Percentiles rank a stretch among this genome's conserved stretches.
Evolutionary conservation across 441 rosid species (phyloP).

Genomic region (Euphorbia corollata): DNA sequence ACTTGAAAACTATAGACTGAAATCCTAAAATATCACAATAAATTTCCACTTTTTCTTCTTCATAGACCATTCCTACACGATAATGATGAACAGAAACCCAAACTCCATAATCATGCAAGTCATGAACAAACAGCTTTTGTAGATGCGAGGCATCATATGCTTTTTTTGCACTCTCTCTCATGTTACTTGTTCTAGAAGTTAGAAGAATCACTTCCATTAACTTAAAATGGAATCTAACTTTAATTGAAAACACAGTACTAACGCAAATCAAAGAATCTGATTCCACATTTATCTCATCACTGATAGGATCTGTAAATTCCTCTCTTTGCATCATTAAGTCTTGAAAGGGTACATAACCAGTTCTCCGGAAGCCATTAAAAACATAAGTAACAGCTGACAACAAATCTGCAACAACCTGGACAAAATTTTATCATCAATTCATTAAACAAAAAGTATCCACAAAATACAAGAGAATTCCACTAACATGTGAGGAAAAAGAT

Average conservation of each 20-base stretch:
- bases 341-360: slow-evolving; percentile 35
- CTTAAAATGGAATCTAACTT: slow-evolving; percentile 44
- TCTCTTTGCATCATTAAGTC: slow-evolving; percentile 34
- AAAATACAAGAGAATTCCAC: slow-evolving; percentile 12
- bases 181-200: slow-evolving; percentile 36
- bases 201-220: slow-evolving; percentile 59
- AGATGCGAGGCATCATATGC: slow-evolving; percentile 28
- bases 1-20: slow-evolving; percentile 46
- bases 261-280: slow-evolving; percentile 29
- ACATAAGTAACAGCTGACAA: slow-evolving; percentile 40
- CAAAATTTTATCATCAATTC: slow-evolving; percentile 11
- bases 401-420: slow-evolving; percentile 56
- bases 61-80: slow-evolving; percentile 39
- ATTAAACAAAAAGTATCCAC: neutral
- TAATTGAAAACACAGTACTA: slow-evolving; percentile 33
- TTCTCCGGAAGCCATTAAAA: slow-evolving; percentile 30
- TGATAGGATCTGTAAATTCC: slow-evolving; percentile 33
- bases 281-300: slow-evolving; percentile 26
- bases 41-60: slow-evolving; percentile 44
- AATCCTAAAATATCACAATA: slow-evolving; percentile 39
- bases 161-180: slow-evolving; percentile 27
- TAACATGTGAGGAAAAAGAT: neutral
- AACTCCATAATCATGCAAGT: slow-evolving; percentile 41
- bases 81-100: slow-evolving; percentile 53
- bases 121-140: slow-evolving; percentile 28